Base-by-base conservation (phyloP, 176 grass and related monocot species). In the Rhynchospora pubera region DNA sequence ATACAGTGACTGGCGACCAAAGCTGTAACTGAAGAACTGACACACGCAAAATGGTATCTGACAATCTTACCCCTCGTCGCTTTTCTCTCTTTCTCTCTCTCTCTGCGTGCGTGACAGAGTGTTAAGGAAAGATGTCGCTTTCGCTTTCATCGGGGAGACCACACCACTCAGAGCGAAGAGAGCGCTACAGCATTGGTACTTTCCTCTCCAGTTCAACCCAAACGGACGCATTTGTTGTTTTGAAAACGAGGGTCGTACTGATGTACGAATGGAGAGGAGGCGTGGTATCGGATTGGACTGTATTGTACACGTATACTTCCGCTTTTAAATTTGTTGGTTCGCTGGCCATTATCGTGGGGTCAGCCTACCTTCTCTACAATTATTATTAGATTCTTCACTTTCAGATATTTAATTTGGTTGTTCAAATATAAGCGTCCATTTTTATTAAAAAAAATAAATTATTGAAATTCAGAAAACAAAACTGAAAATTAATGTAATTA, bases 81-180 rank as follows among this genome's bases (percentile, higher is more conserved):
- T 80, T 62, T 46, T 61, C 76, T 80, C 57, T 58, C 28, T 42
- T 6, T 43, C 42, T 50, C 12, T 63, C 42, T 22, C 78, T 64
- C 57, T 24, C 79, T 82, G 79, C 79, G 79, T 82, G 79, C 79
- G 79, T 82, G 79, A 65, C 79, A 65, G 79, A 82, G 79, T 82
- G 79, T 81, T 30, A 65, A 82, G 79, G 79, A 82, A 82, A 45
- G 44, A 64, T 64, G 42, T 82, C 79, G 58, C 55, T 62, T 81
- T 64, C 56, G 59, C 28, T 45, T 65, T 26, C 77, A 79, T 79
- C 30, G 55, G 30, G 18, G 24, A 79, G 55, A 32, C 57, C 77
- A 79, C 66, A 70, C 66, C 16, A 69, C 66, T 44, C 6, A n/a
- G n/a, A n/a, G n/a, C n/a, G n/a, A n/a, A 23, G 71, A 75, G 2